Evolutionary conservation across 2,329 filamentous ascomycete species (phyloP).

Genomic region (Stylonectria norvegica): DNA sequence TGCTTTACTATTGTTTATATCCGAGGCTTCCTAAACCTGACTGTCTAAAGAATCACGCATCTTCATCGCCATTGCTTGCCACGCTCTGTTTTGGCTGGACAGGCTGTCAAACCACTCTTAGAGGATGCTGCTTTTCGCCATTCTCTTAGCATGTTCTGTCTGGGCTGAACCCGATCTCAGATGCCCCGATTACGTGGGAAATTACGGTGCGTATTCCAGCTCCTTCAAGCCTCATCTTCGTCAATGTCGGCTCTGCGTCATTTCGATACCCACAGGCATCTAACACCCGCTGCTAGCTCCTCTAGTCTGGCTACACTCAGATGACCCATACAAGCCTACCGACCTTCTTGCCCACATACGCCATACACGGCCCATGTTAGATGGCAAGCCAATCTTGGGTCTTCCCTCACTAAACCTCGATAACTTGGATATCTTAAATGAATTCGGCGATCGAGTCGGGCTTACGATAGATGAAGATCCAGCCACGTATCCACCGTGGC

Average conservation of each 20-base stretch:
- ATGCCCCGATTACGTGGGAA: constrained; percentile 29
- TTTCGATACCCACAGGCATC: background rate
- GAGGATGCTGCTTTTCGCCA: background rate
- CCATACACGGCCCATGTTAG: constrained; percentile 26
- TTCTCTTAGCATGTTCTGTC: constrained; percentile 3
- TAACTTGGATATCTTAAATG: constrained; percentile 29
- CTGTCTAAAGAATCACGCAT: too few species aligned
- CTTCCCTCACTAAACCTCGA: constrained; percentile 25
- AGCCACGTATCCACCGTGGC: constrained; percentile 24
- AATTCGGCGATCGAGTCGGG: constrained; percentile 12
- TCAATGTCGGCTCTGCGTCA: background rate
- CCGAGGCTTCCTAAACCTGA: too few species aligned
- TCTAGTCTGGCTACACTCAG: constrained; percentile 31
- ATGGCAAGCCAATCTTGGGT: constrained; percentile 14
- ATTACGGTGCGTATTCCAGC: constrained; percentile 27
- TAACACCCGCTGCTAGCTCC: constrained; percentile 23
- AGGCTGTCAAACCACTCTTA: too few species aligned
- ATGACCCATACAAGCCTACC: constrained; percentile 31
- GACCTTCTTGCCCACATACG: constrained; percentile 29
- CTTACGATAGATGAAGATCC: constrained; percentile 30
- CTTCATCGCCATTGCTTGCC: too few species aligned
- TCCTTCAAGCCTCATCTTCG: background rate
- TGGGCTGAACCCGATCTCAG: constrained; percentile 12
- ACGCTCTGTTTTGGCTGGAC: too few species aligned
- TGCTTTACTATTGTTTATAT: too few species aligned